A percentile compares a stretch with the other conserved stretches of the same genome.
Evolutionary conservation across 805 yeast genomes (phyloP).

Genomic region (Lipomyces yamadae): DNA sequence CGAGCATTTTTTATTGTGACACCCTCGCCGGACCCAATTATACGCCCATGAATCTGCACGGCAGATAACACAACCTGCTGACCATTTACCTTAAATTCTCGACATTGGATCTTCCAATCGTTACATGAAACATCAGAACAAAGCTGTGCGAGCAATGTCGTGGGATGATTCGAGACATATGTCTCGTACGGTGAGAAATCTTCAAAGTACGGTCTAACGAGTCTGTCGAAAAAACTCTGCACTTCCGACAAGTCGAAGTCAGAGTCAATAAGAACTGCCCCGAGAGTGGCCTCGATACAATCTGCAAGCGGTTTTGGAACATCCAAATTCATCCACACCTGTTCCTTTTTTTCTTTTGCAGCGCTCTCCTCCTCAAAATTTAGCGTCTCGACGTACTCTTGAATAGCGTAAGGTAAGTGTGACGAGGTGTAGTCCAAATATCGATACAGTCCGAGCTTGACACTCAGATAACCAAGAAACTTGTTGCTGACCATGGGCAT

Average conservation of each 20-base stretch:
- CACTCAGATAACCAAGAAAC: slow-evolving; percentile 14
- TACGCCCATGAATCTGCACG: slow-evolving; percentile 12
- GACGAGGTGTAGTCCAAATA: slow-evolving; percentile 14
- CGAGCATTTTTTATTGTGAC: slow-evolving; percentile 4
- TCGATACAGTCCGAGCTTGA: slow-evolving; percentile 9
- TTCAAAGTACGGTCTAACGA: slow-evolving; percentile 8
- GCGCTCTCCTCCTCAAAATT: slow-evolving; percentile 4
- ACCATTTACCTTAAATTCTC: slow-evolving; percentile 2
- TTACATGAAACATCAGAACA: slow-evolving; percentile 2
- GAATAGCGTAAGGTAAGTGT: slow-evolving; percentile 6
- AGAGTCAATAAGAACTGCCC: slow-evolving; percentile 20
- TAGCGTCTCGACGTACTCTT: slow-evolving; percentile 14
- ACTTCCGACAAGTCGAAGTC: slow-evolving; percentile 11
- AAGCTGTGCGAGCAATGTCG: slow-evolving; percentile 8
- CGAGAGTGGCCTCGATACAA: slow-evolving; percentile 14
- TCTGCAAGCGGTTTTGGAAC: slow-evolving; percentile 22
- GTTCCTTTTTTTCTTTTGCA: background rate
- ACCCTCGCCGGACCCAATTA: slow-evolving; percentile 12
- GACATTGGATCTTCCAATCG: slow-evolving; percentile 13
- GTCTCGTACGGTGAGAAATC: slow-evolving; percentile 8
- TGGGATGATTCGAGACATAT: slow-evolving; percentile 1
- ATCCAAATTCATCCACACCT: slow-evolving; percentile 18
- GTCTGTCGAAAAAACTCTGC: slow-evolving; percentile 7
- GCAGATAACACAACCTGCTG: slow-evolving; percentile 6
- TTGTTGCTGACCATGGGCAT: slow-evolving; percentile 17